Evolutionary conservation across 2,329 filamentous ascomycete species (phyloP).

Genomic region (Fusarium xyrophilum): DNA sequence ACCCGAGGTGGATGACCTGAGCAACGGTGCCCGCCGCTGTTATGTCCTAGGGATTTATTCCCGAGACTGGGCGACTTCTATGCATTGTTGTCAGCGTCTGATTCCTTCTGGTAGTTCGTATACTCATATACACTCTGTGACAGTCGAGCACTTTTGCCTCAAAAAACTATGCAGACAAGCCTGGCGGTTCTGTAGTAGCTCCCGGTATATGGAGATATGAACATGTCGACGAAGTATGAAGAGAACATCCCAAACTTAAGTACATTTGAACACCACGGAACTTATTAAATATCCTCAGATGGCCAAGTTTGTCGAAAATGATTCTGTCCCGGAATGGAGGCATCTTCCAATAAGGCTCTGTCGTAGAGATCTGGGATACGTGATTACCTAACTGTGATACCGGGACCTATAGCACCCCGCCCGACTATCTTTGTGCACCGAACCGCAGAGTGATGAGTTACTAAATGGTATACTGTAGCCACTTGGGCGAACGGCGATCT

Average conservation of each 20-base stretch:
- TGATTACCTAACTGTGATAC: neutral
- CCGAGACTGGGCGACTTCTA: neutral
- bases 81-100: fast-evolving
- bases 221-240: neutral
- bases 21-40: neutral
- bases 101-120: neutral
- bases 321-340: neutral
- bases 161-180: neutral
- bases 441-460: neutral
- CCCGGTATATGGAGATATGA: neutral
- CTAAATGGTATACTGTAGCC: neutral
- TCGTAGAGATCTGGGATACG: neutral
- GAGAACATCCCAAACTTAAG: neutral
- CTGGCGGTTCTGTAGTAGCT: neutral
- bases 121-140: neutral
- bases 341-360: neutral
- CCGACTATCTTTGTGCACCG: no score
- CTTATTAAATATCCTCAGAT: no score
- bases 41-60: neutral
- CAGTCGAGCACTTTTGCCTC: neutral
- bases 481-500: neutral
- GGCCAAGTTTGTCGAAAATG: no score
- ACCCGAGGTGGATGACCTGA: neutral
- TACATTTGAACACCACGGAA: neutral
- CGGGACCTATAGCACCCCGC: neutral